These are phyloP conservation scores for Lentinus brumalis DNA, from an alignment of 768 basidiomycete species.

Conservation along the genomic window DNA sequence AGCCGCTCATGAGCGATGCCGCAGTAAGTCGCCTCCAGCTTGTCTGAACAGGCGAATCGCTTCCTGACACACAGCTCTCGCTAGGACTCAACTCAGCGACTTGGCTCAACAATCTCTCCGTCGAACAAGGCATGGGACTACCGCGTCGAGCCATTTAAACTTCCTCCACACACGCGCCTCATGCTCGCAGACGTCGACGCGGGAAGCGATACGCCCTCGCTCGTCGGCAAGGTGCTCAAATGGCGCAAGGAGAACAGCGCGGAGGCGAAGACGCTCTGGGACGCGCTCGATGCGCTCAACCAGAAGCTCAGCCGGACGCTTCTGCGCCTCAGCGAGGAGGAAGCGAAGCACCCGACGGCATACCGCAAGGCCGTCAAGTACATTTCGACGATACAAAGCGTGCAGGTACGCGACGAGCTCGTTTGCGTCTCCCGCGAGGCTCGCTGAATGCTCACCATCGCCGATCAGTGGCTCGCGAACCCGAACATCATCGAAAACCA, in stretches of 20 bases:
- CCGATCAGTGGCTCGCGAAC: conserved; percentile 40
- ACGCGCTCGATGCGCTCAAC: conserved; percentile 61
- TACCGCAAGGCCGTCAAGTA: conserved; percentile 64
- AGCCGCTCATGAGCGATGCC: conserved; percentile 62
- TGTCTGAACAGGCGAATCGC: neutral
- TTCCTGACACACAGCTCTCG: neutral
- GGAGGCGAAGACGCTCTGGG: conserved; percentile 68
- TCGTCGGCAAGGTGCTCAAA: conserved; percentile 87
- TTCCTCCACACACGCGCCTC: conserved; percentile 82
- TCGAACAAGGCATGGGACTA: conserved; percentile 77
- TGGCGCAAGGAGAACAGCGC: conserved; percentile 75
- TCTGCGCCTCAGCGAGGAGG: conserved; percentile 49
- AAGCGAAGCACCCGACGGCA: conserved; percentile 46
- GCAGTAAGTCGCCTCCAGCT: conserved; percentile 36
- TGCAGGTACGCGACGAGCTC: conserved; percentile 44
- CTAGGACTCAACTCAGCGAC: conserved; percentile 24
- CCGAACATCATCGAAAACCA: conserved; percentile 50
- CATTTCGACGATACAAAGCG: conserved; percentile 58
- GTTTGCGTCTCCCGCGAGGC: neutral
- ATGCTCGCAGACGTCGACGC: conserved; percentile 96
- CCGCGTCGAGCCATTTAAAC: conserved; percentile 63
- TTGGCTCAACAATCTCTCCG: conserved; percentile 60
- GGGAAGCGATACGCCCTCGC: conserved; percentile 93
- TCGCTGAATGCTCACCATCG: neutral
- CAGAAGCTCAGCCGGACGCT: conserved; percentile 57